Conservation (phyloP, 2,329 filamentous ascomycete species). For the Thermomyces lanuginosus region DNA sequence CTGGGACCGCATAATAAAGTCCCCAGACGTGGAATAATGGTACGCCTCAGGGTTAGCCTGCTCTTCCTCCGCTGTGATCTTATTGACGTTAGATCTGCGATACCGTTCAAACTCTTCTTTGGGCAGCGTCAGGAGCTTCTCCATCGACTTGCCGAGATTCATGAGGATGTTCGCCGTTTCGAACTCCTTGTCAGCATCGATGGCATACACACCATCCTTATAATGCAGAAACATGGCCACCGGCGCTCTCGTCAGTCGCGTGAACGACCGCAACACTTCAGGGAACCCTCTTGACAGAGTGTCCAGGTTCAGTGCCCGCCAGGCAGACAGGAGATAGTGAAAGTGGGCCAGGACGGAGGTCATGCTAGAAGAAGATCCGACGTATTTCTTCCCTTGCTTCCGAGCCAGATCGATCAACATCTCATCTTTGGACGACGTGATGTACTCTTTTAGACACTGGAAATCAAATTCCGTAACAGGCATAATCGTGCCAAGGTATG, state of each 20-base stretch:
- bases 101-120: conserved; percentile 77
- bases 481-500: conserved; percentile 86
- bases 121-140: conserved; percentile 76
- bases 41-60: conserved; percentile 59
- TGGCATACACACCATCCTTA: conserved; percentile 75
- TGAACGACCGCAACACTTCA: conserved; percentile 49
- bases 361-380: conserved; percentile 95
- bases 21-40: conserved; percentile 71
- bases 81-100: conserved; percentile 48
- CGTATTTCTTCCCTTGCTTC: conserved; percentile 57
- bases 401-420: conserved; percentile 53
- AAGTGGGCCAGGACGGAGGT: conserved; percentile 76
- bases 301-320: conserved; percentile 53
- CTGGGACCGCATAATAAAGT: conserved; percentile 90
- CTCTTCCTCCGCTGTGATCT: conserved; percentile 51
- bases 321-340: conserved; percentile 75
- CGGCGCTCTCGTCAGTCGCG: conserved; percentile 54
- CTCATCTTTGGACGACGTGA: conserved; percentile 76
- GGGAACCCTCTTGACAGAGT: conserved; percentile 53
- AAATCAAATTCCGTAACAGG: conserved; percentile 87
- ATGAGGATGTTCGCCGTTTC: conserved; percentile 73
- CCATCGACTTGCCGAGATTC: conserved; percentile 89
- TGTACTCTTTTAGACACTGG: conserved; percentile 64
- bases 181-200: conserved; percentile 89
- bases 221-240: conserved; percentile 67